Conservation (phyloP, 2,329 filamentous ascomycete species). For the Aspergillus fijiensis region DNA sequence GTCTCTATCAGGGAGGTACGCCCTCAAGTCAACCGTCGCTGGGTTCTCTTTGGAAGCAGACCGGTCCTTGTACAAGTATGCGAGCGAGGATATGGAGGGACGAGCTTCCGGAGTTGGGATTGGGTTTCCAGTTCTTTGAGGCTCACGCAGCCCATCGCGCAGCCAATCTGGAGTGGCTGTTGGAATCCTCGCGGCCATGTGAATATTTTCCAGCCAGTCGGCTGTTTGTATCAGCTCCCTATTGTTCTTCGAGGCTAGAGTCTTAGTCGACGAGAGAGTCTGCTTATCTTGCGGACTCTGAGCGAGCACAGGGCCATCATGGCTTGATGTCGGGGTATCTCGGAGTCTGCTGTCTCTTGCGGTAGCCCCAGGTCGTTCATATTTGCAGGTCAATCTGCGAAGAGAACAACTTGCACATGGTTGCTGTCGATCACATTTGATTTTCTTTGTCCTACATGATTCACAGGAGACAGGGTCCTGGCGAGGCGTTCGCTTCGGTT, state of each 20-base stretch:
- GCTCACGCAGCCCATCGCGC: conserved; percentile 18
- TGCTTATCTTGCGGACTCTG: not conserved
- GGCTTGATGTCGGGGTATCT: not conserved
- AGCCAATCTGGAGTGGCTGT: conserved; percentile 22
- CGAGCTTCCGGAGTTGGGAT: not conserved
- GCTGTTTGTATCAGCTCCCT: conserved; percentile 27
- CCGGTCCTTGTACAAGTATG: conserved; percentile 1
- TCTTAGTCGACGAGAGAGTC: not conserved
- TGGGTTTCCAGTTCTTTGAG: not conserved
- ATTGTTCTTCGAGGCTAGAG: not conserved
- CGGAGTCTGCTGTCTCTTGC: not conserved
- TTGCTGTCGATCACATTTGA: conserved; percentile 55
- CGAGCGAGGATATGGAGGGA: not conserved
- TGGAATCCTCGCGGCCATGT: conserved; percentile 30
- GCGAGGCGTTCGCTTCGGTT: conserved; percentile 23
- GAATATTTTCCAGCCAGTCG: conserved; percentile 30
- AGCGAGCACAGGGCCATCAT: not conserved
- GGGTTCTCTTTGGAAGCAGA: conserved; percentile 23
- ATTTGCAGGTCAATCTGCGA: conserved; percentile 31
- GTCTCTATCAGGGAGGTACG: conserved; percentile 29
- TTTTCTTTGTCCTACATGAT: conserved; percentile 45
- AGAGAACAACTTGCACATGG: conserved; percentile 52
- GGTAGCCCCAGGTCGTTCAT: conserved; percentile 8
- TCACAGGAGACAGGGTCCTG: conserved; percentile 44
- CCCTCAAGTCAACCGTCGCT: conserved; percentile 19